These are phyloP conservation scores for Wickerhamomyces bisporus DNA, from an alignment of 805 yeast genomes.

Conservation along the genomic window DNA sequence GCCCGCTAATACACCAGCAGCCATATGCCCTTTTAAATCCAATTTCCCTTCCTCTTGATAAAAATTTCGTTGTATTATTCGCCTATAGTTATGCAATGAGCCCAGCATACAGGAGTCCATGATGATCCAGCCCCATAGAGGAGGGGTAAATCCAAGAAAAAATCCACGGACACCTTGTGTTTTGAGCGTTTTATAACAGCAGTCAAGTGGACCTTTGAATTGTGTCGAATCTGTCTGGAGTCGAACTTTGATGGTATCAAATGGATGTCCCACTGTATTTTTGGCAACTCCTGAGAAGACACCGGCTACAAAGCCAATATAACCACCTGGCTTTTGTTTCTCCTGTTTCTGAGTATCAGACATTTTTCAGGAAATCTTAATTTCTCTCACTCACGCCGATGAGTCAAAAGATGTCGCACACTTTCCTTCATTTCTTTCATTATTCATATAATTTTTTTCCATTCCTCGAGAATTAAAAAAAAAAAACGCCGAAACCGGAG, in stretches of 20 bases:
- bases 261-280: conserved; percentile 89
- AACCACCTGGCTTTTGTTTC: conserved; percentile 19
- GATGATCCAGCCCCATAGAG: conserved; percentile 86
- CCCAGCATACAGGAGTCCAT: conserved; percentile 94
- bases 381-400: no score
- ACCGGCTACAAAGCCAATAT: conserved; percentile 82
- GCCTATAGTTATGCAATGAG: conserved; percentile 70
- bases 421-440: not conserved
- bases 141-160: conserved; percentile 90
- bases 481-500: conserved; percentile 1
- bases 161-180: conserved; percentile 78
- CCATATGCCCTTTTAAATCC: conserved; percentile 68
- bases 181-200: conserved; percentile 63
- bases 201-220: conserved; percentile 79
- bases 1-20: conserved; percentile 78
- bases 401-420: not conserved
- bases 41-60: conserved; percentile 56
- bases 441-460: no score
- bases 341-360: not conserved
- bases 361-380: no score
- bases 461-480: no score
- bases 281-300: conserved; percentile 83
- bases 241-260: conserved; percentile 85
- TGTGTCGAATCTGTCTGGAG: conserved; percentile 70
- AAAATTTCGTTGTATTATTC: conserved; percentile 57